Base-by-base conservation (phyloP, 352 stramenopile species). In the Phytophthora litchii region DNA sequence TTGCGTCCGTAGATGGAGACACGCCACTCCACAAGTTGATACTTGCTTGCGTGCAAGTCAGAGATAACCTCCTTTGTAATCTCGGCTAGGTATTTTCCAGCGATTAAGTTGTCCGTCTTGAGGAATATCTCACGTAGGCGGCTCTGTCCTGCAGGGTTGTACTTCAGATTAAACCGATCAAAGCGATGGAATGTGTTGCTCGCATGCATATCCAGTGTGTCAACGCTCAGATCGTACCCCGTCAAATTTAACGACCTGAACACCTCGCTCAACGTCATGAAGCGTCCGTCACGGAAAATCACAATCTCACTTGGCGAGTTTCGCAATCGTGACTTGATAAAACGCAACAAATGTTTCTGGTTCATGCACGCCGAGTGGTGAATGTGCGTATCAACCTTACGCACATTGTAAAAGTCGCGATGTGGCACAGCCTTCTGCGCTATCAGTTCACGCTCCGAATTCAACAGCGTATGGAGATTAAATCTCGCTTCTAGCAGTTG, bases 141-240 rank as follows among this genome's bases (percentile, higher is more conserved):
- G 75, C 78, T 94, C 72, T 99, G 91, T 36, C 74, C 96, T 62
- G 95, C 74, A 19, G 97, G 97, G 75, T 98, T 99, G 78, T 99
- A 99, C 80, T 99, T 99, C 37, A 97, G 78, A 74, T 99, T 99
- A 71, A 99, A 99, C 32, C 98, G 96, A 70, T 99, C 97, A 76
- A 99, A 99, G 58, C 97, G 86, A 64, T 99, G 96, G 80, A 99
- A 99, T 40, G 94, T 98, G 72, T 99, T 99, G 81, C 98, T 97
- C n/a, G 97, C 97, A 65, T 99, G 88, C 77, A 99, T 99, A 78
- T 99, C 96, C 34, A 99, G 91, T 35, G 97, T 99, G 72, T 99
- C 97, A 51, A 99, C 98, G 42, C 93, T 99, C 44, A 99, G 76
- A 67, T 99, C 96, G 71, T 99, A 98, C 4, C 95, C 94, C 43